Evolutionary conservation across 2,329 filamentous ascomycete species (phyloP).

Genomic region (Bertia moriformis): DNA sequence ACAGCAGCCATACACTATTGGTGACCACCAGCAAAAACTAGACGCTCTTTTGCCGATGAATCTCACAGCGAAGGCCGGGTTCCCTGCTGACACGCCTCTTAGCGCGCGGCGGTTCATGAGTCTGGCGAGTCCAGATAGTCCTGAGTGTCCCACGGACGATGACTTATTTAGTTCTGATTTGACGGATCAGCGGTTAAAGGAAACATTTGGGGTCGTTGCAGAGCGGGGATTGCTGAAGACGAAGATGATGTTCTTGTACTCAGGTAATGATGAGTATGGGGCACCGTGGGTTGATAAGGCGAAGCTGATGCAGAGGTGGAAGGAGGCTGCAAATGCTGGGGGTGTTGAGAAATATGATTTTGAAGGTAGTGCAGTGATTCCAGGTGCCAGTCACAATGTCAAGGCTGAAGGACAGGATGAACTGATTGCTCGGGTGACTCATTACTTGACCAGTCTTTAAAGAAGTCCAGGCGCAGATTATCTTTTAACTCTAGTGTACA

Average conservation of each 20-base stretch:
- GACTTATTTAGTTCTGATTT: constrained; percentile 54
- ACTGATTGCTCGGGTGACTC: constrained; percentile 3
- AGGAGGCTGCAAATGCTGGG: constrained; percentile 18
- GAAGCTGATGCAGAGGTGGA: constrained; percentile 23
- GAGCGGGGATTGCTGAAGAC: constrained; percentile 17
- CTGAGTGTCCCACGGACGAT: constrained; percentile 36
- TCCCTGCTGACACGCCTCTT: not conserved
- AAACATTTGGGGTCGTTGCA: constrained; percentile 37
- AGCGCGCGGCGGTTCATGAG: constrained; percentile 14
- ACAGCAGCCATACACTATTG: not conserved
- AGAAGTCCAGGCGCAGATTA: too few species aligned
- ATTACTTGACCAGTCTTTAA: not conserved
- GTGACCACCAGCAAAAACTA: not conserved
- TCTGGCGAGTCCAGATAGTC: constrained; percentile 29
- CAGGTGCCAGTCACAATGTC: constrained; percentile 30
- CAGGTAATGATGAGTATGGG: constrained; percentile 26
- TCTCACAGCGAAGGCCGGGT: not conserved
- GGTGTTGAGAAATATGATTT: constrained; percentile 24
- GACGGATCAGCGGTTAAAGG: constrained; percentile 25
- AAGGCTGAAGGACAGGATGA: constrained; percentile 28
- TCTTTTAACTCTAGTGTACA: too few species aligned
- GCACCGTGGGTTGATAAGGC: constrained; percentile 26
- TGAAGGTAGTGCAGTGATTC: constrained; percentile 28
- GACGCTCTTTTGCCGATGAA: not conserved
- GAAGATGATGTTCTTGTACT: constrained; percentile 25